Percentiles rank a stretch among this genome's conserved stretches.
These are phyloP conservation scores for Xerophyta viscosa DNA, from an alignment of 106 monocot species.

Conservation along the genomic window DNA sequence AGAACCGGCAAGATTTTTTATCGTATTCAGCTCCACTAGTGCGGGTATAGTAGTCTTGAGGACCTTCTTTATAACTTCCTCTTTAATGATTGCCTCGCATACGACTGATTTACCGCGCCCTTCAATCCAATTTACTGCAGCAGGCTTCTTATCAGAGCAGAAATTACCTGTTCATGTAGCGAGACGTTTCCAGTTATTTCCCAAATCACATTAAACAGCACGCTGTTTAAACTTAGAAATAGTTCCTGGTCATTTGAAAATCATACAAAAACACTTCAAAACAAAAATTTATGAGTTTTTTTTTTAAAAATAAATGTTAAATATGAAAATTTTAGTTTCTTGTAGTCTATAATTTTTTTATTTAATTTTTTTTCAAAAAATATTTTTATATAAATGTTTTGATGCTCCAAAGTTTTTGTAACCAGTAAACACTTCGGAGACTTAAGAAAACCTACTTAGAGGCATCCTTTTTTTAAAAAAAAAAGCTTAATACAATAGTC, in stretches of 20 bases:
- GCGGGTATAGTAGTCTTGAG: slow-evolving; percentile 58
- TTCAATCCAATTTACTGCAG: slow-evolving; percentile 93
- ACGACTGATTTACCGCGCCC: slow-evolving; percentile 91
- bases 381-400: no score
- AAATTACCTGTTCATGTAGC: slow-evolving; percentile 52
- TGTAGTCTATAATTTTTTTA: no score
- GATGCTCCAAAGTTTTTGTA: no score
- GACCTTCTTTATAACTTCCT: slow-evolving; percentile 64
- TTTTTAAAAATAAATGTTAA: no score
- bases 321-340: no score
- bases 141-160: slow-evolving; percentile 90
- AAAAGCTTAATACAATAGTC: no score
- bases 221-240: background rate
- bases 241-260: background rate
- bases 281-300: no score
- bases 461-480: no score
- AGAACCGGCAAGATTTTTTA: slow-evolving; percentile 86
- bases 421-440: no score
- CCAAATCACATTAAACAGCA: background rate
- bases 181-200: background rate
- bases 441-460: no score
- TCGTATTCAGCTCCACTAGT: slow-evolving; percentile 69
- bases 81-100: slow-evolving; percentile 77
- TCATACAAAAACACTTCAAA: no score
- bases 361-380: no score